phyloP scores from a whole-genome alignment of 148 eudicot species.

The Rhododendron griersonianum region DNA sequence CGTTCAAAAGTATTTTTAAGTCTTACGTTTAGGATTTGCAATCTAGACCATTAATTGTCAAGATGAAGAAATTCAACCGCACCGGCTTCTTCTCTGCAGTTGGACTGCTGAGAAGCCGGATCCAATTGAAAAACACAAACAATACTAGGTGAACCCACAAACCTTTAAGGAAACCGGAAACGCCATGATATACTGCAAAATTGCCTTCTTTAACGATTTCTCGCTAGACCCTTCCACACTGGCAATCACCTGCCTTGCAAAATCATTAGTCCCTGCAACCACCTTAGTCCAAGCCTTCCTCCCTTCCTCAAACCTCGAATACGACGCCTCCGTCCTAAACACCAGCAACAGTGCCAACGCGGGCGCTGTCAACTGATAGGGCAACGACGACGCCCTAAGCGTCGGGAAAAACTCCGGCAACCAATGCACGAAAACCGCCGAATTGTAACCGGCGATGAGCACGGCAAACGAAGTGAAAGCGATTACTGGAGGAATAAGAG shows the following conservation, averaged over 20 bases:
- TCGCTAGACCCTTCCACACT: constrained; percentile 51
- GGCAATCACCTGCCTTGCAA: constrained; percentile 76
- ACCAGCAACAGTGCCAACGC: constrained; percentile 88
- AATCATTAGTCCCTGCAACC: constrained; percentile 61
- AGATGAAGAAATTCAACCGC: neutral
- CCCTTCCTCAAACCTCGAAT: constrained; percentile 89
- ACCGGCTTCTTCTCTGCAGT: too few species aligned
- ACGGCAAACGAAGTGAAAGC: constrained; percentile 78
- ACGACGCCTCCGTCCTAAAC: constrained; percentile 96
- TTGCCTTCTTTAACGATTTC: constrained; percentile 53
- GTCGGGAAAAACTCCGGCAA: constrained; percentile 78
- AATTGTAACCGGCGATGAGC: constrained; percentile 58
- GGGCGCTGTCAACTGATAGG: constrained; percentile 93
- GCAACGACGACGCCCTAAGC: constrained; percentile 76
- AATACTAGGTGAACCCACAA: constrained; percentile 3
- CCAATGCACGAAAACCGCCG: constrained; percentile 53
- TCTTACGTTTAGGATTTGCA: too few species aligned
- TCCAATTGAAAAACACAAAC: neutral
- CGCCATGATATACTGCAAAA: constrained; percentile 87
- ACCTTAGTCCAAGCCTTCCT: constrained; percentile 93
- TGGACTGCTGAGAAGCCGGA: neutral
- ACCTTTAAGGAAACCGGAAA: constrained; percentile 97
- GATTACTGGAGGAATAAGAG: constrained; percentile 78
- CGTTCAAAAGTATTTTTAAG: neutral
- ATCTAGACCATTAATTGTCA: neutral